Evolutionary conservation across 2,329 filamentous ascomycete species (phyloP), one percentile per base, ranked within the genome.

Genomic region (Phyllosticta citribraziliensis): DNA sequence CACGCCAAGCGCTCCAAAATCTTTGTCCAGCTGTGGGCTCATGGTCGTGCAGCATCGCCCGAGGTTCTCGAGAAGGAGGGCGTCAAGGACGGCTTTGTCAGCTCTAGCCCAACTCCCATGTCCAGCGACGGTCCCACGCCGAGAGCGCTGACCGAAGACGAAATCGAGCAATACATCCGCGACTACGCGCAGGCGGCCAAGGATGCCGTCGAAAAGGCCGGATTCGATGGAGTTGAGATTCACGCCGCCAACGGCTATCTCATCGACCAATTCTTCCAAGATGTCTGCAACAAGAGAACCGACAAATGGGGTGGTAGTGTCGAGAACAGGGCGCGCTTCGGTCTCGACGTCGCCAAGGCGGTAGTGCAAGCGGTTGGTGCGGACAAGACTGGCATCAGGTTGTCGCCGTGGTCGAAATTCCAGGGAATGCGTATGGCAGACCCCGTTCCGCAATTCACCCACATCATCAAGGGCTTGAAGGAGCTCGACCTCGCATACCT

Each of bases 181-280:
- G 72, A 75, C 12, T 79, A 73, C 58, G 76, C 73, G 14, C 66
- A 70, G 22, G 77, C 75, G 4, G 78, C 80, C 0, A 75, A 75
- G 66, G 75, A 75, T 52, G 75, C 78, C 1, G 68, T 80, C 8
- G 70, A 75, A 52, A 58, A 60, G 27, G 82, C 80, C 3, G 82
- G 82, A 0, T 82, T 85, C 64, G 86, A 88, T 67, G 82, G 83
- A 3, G 79, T 89, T 17, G 86, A 79, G 63, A 71, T 80, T 12
- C 76, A 79, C 64, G 77, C 70, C 35, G 84, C 84, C 1, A 86
- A 88, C 66, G 86, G 86, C 3, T 90, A 89, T 67, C 76, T 91
- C 1, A 70, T 88, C 24, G 80, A 82, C 61, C 80, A 87, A 65
- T 91, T 91, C 70, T 74, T 87, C 12, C 86, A 84, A 64, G 80